Percentiles rank a stretch among this genome's conserved stretches.
Conservation (phyloP, 345 rosid genomes). For the Syzygium grande region DNA sequence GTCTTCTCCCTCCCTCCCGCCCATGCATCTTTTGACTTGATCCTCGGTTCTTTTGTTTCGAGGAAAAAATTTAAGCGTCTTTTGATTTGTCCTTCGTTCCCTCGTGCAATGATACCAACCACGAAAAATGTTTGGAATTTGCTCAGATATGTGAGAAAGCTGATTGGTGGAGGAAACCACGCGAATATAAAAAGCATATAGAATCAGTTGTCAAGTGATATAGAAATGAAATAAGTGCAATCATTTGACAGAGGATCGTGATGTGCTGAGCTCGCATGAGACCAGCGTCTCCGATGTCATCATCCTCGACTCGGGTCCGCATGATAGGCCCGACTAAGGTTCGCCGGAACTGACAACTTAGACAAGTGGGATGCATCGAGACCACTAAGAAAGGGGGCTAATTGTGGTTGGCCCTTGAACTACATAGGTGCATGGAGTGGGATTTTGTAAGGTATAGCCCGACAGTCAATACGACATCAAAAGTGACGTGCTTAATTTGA, state of each 20-base stretch:
- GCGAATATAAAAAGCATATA: not conserved
- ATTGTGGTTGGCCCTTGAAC: not conserved
- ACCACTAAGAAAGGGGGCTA: no score
- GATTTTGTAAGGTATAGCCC: not conserved
- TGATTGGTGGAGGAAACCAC: not conserved
- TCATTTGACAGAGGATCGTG: not conserved
- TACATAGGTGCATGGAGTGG: not conserved
- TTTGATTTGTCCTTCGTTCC: not conserved
- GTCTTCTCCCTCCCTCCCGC: not conserved
- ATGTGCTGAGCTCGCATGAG: not conserved
- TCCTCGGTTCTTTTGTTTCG: not conserved
- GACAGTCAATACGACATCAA: not conserved
- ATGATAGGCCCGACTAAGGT: not conserved
- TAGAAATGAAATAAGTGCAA: no score
- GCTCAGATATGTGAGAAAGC: not conserved
- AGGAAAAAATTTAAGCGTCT: not conserved
- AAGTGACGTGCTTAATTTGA: not conserved
- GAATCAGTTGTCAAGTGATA: no score
- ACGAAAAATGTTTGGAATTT: not conserved
- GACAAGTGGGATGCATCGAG: not conserved
- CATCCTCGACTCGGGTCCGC: no score
- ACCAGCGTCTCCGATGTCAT: no score
- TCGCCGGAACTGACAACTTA: not conserved
- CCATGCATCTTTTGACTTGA: not conserved
- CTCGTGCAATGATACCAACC: not conserved